Conservation (phyloP, 352 stramenopile genomes). For the Aphanomyces stellatus region DNA sequence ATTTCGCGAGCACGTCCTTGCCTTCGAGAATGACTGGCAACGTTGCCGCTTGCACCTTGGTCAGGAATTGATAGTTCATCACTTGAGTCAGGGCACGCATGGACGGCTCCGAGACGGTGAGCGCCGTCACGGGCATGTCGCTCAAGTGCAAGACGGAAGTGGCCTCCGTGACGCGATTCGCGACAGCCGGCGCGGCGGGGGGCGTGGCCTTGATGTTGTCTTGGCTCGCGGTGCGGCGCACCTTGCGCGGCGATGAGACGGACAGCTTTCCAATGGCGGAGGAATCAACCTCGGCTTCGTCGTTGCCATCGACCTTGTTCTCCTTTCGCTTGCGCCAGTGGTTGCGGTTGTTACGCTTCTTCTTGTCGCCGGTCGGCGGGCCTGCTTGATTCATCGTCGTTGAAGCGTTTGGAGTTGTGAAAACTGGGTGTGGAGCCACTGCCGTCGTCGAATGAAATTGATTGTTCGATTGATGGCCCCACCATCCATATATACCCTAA, state of each 20-base stretch:
- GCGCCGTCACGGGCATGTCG: constrained; percentile 42
- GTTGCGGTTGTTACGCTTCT: constrained; percentile 13
- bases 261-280: background rate
- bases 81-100: constrained; percentile 69
- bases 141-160: constrained; percentile 31
- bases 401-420: background rate
- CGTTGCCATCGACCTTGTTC: background rate
- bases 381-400: background rate
- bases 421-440: background rate
- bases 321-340: constrained; percentile 14
- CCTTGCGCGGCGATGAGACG: background rate
- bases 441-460: too few relatives aligned
- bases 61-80: constrained; percentile 83
- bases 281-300: background rate
- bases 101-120: constrained; percentile 47
- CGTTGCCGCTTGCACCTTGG: constrained; percentile 82
- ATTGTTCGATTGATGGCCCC: background rate
- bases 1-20: constrained; percentile 87
- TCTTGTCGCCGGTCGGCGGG: background rate
- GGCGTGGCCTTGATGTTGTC: background rate
- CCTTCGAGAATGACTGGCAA: constrained; percentile 64
- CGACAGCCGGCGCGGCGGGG: background rate
- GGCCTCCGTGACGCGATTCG: background rate
- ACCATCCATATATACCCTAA: too few relatives aligned
- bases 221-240: background rate